Evolutionary conservation across 352 stramenopile species (phyloP).

Genomic region (Phytopythium mirpurense): DNA sequence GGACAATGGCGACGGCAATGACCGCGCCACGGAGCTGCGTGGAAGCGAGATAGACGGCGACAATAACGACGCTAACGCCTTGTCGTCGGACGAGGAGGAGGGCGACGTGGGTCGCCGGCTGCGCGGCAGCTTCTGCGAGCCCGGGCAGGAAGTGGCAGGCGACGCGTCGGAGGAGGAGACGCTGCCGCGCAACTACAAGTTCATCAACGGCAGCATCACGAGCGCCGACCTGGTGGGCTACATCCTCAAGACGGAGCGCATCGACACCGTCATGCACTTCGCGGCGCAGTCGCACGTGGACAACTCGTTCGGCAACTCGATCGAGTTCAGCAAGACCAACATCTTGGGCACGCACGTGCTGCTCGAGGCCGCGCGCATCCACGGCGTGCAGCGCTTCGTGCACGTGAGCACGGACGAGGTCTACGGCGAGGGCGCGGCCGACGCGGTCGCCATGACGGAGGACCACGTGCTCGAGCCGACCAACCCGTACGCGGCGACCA

Average conservation of each 20-base stretch:
- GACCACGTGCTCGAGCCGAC: conserved; percentile 94
- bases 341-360: conserved; percentile 98
- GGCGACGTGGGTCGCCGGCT: conserved; percentile 34
- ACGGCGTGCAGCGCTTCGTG: conserved; percentile 93
- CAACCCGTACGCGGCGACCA: conserved; percentile 98
- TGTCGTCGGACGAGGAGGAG: conserved; percentile 22
- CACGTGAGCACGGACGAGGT: conserved; percentile 99
- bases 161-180: conserved; percentile 17
- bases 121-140: conserved; percentile 56
- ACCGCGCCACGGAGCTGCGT: not conserved
- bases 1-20: not conserved
- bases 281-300: conserved; percentile 97
- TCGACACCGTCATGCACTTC: conserved; percentile 99
- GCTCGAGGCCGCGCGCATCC: conserved; percentile 92
- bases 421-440: conserved; percentile 93
- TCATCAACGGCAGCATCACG: conserved; percentile 97
- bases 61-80: conserved; percentile 13
- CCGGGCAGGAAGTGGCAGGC: conserved; percentile 18
- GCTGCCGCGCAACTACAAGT: conserved; percentile 87
- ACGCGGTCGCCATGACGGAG: conserved; percentile 92
- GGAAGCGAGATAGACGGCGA: conserved; percentile 1
- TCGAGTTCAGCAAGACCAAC: conserved; percentile 98
- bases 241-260: conserved; percentile 92
- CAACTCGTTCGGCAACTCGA: conserved; percentile 98
- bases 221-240: conserved; percentile 93